Conservation (phyloP, 768 basidiomycete genomes). For the Antrodiella citrinella region DNA sequence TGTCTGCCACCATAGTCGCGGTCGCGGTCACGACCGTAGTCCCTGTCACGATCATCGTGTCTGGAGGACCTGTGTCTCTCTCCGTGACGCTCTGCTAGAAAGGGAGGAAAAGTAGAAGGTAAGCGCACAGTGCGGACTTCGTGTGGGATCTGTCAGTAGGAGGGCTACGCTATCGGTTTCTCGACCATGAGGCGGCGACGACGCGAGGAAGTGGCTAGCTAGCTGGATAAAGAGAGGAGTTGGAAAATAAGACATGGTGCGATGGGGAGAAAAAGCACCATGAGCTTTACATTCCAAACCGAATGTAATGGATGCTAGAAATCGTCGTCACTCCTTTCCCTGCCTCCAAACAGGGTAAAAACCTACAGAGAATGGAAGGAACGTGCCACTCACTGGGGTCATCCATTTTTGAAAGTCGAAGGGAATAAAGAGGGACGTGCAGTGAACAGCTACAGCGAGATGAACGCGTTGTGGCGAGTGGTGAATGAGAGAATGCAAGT, state of each 20-base stretch:
- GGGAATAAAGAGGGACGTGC: neutral
- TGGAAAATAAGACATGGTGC: constrained; percentile 30
- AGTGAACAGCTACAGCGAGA: neutral
- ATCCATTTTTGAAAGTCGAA: constrained; percentile 9
- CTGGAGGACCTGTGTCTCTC: constrained; percentile 40
- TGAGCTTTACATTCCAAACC: constrained; percentile 47
- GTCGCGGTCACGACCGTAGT: constrained; percentile 7
- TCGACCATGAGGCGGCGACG: constrained; percentile 7
- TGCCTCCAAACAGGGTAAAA: constrained; percentile 16
- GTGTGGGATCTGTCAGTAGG: constrained; percentile 27
- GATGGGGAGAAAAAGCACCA: constrained; percentile 39
- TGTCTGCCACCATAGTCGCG: constrained; percentile 23
- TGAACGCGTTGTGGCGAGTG: neutral
- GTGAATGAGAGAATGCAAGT: neutral
- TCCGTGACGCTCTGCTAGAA: constrained; percentile 42
- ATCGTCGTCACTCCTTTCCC: constrained; percentile 14
- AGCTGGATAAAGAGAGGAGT: constrained; percentile 46
- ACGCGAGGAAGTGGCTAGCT: constrained; percentile 38
- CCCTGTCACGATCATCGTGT: constrained; percentile 20
- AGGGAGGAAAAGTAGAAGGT: constrained; percentile 30
- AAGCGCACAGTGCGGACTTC: neutral
- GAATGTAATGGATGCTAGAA: constrained; percentile 30
- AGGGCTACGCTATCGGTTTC: constrained; percentile 5
- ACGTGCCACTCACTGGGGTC: constrained; percentile 13
- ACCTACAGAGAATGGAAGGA: constrained; percentile 6